Evolutionary conservation across 192 early-diverging fungal species (phyloP).

Genomic region (Podila clonocystis): DNA sequence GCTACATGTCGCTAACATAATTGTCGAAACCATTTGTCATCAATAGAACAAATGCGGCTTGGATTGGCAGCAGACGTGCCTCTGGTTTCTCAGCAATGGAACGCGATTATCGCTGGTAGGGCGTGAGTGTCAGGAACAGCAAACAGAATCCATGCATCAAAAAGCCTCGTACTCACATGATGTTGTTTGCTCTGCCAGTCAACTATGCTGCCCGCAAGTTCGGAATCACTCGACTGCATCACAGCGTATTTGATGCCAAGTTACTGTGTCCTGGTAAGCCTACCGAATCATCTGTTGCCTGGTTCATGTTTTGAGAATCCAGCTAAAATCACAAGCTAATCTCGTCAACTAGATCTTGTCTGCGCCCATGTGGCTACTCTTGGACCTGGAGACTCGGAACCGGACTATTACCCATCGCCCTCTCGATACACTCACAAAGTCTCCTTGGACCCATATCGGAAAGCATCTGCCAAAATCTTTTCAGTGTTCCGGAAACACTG

Average conservation of each 20-base stretch:
- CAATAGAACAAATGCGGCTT: conserved; percentile 74
- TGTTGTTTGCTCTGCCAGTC: conserved; percentile 33
- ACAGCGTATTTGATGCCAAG: conserved; percentile 60
- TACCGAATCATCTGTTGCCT: not conserved
- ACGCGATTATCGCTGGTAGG: conserved; percentile 71
- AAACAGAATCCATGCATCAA: too few species aligned
- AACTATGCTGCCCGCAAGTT: conserved; percentile 86
- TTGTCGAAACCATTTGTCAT: not conserved
- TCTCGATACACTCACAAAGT: conserved; percentile 88
- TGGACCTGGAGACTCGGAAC: conserved; percentile 67
- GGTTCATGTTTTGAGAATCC: not conserved
- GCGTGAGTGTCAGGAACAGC: too few species aligned
- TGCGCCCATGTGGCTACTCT: conserved; percentile 90
- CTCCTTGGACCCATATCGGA: conserved; percentile 83
- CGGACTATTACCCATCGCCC: conserved; percentile 75
- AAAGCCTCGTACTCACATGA: too few species aligned
- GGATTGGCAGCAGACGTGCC: conserved; percentile 73
- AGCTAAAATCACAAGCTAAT: not conserved
- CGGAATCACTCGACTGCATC: conserved; percentile 77
- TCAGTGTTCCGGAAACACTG: conserved; percentile 67
- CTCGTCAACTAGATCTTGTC: conserved; percentile 61
- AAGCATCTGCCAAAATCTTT: conserved; percentile 79
- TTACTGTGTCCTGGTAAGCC: conserved; percentile 58
- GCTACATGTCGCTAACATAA: not conserved
- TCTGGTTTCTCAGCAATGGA: conserved; percentile 94